Base-by-base conservation (phyloP, 495 filamentous ascomycete genomes). In the Tuber indicum region DNA sequence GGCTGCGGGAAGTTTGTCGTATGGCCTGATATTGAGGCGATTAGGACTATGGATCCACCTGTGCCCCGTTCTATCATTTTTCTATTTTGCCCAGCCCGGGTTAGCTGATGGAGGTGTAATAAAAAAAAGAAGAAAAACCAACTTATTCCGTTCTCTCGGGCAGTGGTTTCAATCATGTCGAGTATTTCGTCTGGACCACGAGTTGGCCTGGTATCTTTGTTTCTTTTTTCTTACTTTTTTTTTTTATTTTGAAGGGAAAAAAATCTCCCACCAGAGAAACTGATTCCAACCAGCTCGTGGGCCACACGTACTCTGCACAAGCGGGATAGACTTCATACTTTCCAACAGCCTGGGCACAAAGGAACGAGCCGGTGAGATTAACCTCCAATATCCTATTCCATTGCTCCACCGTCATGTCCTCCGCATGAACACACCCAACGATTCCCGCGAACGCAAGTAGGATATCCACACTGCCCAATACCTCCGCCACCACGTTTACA, bases 361-460 rank as follows among this genome's bases (percentile, higher is more conserved):
- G 83, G 77, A 92, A 94, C 0, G 87, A 86, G 0, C 91, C 92
- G 0, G 90, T 91, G 6, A 89, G 87, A 80, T 93, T 93, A 75
- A 93, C 87, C 66, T 92, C 91, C 10, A 93, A 77, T 0, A 89
- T 87, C 36, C 86, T 85, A 9, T 87, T 86, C 88, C 89, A 94
- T 71, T 90, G 85, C 21, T 84, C 81, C 8, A 86, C 75, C 0
- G 85, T 82, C 86, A 90, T 89, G 19, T 89, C 87, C 6, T 91
- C 77, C 0, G 91, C 87, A 72, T 88, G 87, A 3, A 85, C 83
- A 76, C 89, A 91, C 62, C 86, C 87, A 1, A 92, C 91, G 7
- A 93, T 86, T 49, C 92, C 92, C 1, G 90, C 92, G 79, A 93
- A 92, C 74, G 88, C 90, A 77, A 89, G 84, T 8, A 93, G 84